Percentiles rank a stretch among this genome's conserved stretches.
Evolutionary conservation across 768 basidiomycete species (phyloP).

Genomic region (Pleurotus tuber-regium): DNA sequence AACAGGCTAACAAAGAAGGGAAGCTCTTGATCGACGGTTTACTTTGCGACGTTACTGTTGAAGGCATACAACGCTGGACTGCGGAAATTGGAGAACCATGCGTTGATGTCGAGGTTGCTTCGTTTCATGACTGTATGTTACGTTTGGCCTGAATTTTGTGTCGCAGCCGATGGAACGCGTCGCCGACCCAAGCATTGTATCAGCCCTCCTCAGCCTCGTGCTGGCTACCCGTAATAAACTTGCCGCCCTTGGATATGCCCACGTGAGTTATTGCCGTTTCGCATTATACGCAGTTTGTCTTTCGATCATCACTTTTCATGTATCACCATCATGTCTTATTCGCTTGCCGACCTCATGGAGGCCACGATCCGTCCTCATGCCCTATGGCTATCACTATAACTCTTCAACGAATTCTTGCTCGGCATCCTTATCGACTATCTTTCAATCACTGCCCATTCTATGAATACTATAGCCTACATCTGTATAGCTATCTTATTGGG

Average conservation of each 20-base stretch:
- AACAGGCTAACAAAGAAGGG: not conserved
- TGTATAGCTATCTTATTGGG: constrained; percentile 3
- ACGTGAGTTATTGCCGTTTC: constrained; percentile 26
- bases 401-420: not conserved
- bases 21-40: constrained; percentile 53
- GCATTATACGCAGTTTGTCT: too few species aligned
- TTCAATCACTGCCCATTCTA: too few species aligned
- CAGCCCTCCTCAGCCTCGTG: constrained; percentile 69
- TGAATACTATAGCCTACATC: constrained; percentile 16
- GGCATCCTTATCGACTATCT: not conserved
- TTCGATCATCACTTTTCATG: not conserved
- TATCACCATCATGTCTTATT: too few species aligned
- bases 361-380: not conserved
- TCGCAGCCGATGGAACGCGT: constrained; percentile 66
- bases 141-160: constrained; percentile 2
- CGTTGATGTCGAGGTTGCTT: constrained; percentile 57
- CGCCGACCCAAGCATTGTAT: constrained; percentile 69
- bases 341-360: constrained; percentile 11
- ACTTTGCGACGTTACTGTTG: constrained; percentile 74
- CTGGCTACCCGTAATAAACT: constrained; percentile 70
- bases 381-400: not conserved
- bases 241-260: constrained; percentile 47
- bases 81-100: constrained; percentile 60
- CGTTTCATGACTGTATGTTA: constrained; percentile 2
- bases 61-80: constrained; percentile 69